Evolutionary conservation across 1,284 basidiomycete species (phyloP), one percentile per base, ranked within the genome.

Genomic region (Irpex sp.): DNA sequence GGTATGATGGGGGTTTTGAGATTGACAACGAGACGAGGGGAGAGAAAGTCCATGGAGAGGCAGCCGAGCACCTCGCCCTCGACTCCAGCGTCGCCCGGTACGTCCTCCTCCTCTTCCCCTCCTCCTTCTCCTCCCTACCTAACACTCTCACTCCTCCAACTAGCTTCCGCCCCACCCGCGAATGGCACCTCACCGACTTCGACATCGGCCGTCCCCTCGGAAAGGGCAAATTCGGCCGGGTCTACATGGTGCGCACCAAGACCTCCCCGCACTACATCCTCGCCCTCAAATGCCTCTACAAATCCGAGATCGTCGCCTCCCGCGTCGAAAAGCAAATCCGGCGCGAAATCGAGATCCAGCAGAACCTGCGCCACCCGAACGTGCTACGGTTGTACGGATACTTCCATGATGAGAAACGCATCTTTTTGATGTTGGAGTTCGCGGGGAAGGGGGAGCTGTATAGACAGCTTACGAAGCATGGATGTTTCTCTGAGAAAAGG

Each of bases 301-400:
- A 99, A 80, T 91, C 92, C 60, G 97, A 99, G 77, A 90, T 98
- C 69, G 86, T 98, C 61, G 84, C 92, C 70, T 88, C 88, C 64
- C 87, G 88, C 68, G 92, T 95, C 58, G 94, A 97, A 80, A 95
- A 93, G 71, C 97, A 99, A 75, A 92, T 97, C 59, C 85, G 97
- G 51, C 85, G 97, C 59, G 97, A 99, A 77, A 98, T 99, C 69
- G 97, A 99, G 77, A 99, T 99, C 67, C 97, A 99, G 73, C 94
- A 95, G 77, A 97, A 99, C 77, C 83, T 98, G 54, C 87, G 97
- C 58, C 97, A 99, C 75, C 97, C 97, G 0, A 91, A 99, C 74
- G 90, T 99, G 65, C 81, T 99, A 7, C 88, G 97, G 6, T 82
- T 98, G 17, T 96, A 97, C 69, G 96, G 96, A 43, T 98, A 96